A percentile compares a stretch with the other conserved stretches of the same genome.
Conservation (phyloP, 345 rosid species). For the Acer saccharum region DNA sequence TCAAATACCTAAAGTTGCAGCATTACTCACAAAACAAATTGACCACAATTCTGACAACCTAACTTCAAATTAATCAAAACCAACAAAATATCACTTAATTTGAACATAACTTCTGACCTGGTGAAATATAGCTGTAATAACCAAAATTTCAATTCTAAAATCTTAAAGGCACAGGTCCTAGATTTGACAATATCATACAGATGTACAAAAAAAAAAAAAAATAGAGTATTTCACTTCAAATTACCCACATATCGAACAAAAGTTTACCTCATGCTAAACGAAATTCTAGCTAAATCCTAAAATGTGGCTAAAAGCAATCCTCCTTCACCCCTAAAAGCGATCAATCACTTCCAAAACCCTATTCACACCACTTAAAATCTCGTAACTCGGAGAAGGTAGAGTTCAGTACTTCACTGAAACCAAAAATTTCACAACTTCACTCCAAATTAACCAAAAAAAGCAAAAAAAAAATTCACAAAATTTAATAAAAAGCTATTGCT, state of each 20-base stretch:
- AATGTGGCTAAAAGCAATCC: neutral
- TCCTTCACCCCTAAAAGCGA: neutral
- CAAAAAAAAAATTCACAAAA: neutral
- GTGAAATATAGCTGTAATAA: neutral
- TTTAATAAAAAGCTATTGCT: neutral
- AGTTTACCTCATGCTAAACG: neutral
- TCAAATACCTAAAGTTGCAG: neutral
- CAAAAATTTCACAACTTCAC: neutral
- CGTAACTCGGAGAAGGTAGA: neutral
- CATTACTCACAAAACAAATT: neutral
- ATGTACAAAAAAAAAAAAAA: neutral
- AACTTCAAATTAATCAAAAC: neutral
- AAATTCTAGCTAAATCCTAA: neutral
- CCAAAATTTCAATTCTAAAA: slow-evolving; percentile 4
- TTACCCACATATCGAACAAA: too few species aligned
- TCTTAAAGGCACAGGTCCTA: neutral
- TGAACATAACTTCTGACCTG: neutral
- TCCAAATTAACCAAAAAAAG: neutral
- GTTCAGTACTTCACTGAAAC: neutral
- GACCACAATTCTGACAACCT: neutral
- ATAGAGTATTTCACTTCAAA: too few species aligned
- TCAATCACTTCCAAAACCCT: neutral
- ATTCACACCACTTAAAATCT: neutral
- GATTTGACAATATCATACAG: neutral
- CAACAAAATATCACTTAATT: neutral